Base-by-base conservation (phyloP, 345 rosid genomes). In the Salix suchowensis region DNA sequence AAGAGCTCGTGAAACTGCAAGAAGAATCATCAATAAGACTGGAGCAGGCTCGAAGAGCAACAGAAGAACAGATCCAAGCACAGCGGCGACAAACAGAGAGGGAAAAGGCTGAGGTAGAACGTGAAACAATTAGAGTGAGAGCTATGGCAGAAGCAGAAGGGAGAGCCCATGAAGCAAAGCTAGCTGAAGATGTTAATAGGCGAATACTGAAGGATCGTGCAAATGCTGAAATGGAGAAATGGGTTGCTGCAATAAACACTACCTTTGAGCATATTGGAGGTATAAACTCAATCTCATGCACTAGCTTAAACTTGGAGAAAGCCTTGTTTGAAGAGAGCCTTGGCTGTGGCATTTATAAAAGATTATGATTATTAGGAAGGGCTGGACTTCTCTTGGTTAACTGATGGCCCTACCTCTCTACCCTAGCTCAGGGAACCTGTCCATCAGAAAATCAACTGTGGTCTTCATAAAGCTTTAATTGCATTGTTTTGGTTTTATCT, bases 141-240 rank as follows among this genome's bases (percentile, higher is more conserved):
- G 94, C 97, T 67, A 91, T 96, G 86, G 98, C 99, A n/a, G 98
- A 96, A 83, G 99, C 98, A 71, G 98, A 93, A 87, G 99, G 97
- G 81, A 91, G 99, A 82, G 98, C 97, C 34, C 97, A 92, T 83
- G 99, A 96, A 76, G 93, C 94, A 6, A 96, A 91, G 91, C 90
- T 96, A 65, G 89, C 97, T 76, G 99, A 96, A 79, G 99, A 96
- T 69, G 94, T 96, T 64, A 93, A 96, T 74, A 84, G 99, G 81
- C 79, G 97, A 81, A 87, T 96, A 39, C 91, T 96, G 37, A 68
- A 91, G 58, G 99, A 96, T 87, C 97, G 94, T 80, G 98, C 99
- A 61, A 92, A 90, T 88, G 99, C 98, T 76, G 99, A 96, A 84
- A 82, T 97, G 83, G 99, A 93, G 83, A 96, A 96, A 86, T 92